Base-by-base conservation (phyloP, 1,139 yeast species). In the Suhomyces chickasaworum region DNA sequence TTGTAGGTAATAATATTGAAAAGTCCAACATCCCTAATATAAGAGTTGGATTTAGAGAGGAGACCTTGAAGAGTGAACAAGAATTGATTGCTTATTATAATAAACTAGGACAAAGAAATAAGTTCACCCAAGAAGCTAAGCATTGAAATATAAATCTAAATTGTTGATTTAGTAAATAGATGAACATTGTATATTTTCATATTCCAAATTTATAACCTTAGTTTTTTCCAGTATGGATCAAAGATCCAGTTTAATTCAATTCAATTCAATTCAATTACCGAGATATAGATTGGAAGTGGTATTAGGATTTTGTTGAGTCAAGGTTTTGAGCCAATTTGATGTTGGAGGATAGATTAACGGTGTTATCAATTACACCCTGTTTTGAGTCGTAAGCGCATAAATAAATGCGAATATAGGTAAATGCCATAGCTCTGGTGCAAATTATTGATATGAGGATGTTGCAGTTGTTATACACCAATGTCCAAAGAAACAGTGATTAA, bases 1-100 rank as follows among this genome's bases (percentile, higher is more conserved):
- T 82, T 18, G 81, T 77, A 21, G 96, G 96, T 4, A 90, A 90
- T 60, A 90, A 88, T 58, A 83, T 93, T 46, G 97, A 89, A 58
- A 93, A 91, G 73, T 88, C 97, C 7, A 95, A 95, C 63, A 96
- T 95, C 41, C 99, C 99, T 3, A 84, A 86, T 56, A 85, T 91
- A 44, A 80, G 99, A 59, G 79, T 86, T 33, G 80, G 84, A 18
- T 93, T 87, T 64, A 78, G 99, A 63, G 79, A 80, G 50, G 96
- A 90, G 56, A 90, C 97, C 0, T 73, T 86, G 50, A 66, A 77
- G 44, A 87, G 90, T 42, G 99, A 93, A 65, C 71, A 81, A 46
- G 84, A 80, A 39, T 75, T 93, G 56, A 84, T 91, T 41, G 77
- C 81, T 9, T 80, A 80, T 53, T 90, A 89, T 60, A 61, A 72